Percentiles rank a stretch among this genome's conserved stretches.
Conservation (phyloP, 176 grass and related monocot species). For the Triticum urartu region DNA sequence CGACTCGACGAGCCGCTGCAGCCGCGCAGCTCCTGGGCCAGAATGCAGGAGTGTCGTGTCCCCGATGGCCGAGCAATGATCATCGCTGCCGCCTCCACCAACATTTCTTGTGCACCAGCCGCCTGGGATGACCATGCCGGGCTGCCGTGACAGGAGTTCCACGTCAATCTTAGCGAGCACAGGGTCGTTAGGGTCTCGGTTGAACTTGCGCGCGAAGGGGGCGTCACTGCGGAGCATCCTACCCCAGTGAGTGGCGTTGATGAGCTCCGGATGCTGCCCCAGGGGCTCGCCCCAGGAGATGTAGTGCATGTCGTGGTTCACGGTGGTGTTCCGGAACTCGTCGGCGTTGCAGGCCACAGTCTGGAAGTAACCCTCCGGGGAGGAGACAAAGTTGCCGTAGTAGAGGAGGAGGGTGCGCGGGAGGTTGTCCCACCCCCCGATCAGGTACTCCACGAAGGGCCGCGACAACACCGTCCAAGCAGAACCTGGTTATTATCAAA, state of each 20-base stretch:
- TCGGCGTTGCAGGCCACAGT: slow-evolving; percentile 64
- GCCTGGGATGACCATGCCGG: neutral
- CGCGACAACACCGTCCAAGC: slow-evolving; percentile 68
- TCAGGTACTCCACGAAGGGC: slow-evolving; percentile 59
- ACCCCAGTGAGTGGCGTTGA: slow-evolving; percentile 41
- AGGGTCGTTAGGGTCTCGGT: slow-evolving; percentile 8
- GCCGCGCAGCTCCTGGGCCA: too few species aligned
- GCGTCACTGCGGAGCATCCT: slow-evolving; percentile 44
- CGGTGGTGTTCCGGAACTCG: slow-evolving; percentile 58
- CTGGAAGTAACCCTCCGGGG: slow-evolving; percentile 76
- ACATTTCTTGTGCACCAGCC: too few species aligned
- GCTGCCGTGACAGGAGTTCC: slow-evolving; percentile 26
- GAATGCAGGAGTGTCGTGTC: too few species aligned
- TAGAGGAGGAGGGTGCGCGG: slow-evolving; percentile 69
- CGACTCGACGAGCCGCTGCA: too few species aligned
- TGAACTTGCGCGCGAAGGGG: slow-evolving; percentile 69
- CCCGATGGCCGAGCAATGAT: too few species aligned
- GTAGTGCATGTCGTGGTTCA: slow-evolving; percentile 73
- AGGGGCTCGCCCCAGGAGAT: slow-evolving; percentile 66
- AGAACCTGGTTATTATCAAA: slow-evolving; percentile 37
- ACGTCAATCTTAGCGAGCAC: slow-evolving; percentile 52
- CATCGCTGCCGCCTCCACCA: too few species aligned
- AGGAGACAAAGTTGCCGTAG: slow-evolving; percentile 71
- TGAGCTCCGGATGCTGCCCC: slow-evolving; percentile 59
- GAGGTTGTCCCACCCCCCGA: slow-evolving; percentile 79